These are phyloP conservation scores for Euptelea pleiosperma DNA, from an alignment of 164 flowering plant species.

Conservation along the genomic window DNA sequence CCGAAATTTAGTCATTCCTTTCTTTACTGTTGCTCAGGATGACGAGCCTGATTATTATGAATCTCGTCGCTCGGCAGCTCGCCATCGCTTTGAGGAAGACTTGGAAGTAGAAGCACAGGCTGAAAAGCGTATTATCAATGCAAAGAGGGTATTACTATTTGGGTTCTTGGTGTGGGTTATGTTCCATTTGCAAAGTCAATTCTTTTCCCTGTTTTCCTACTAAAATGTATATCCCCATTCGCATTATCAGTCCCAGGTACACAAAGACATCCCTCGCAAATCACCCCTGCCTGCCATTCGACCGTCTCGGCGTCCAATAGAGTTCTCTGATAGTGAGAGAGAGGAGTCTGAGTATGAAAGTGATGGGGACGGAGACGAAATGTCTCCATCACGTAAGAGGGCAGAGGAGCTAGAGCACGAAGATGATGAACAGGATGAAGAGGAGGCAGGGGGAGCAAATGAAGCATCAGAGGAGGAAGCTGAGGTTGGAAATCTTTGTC, in stretches of 20 bases:
- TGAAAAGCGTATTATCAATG: constrained; percentile 87
- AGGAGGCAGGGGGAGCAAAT: constrained; percentile 36
- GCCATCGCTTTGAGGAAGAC: constrained; percentile 79
- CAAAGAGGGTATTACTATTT: constrained; percentile 62
- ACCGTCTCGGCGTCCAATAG: constrained; percentile 57
- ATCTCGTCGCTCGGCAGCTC: constrained; percentile 54
- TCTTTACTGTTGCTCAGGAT: constrained; percentile 45
- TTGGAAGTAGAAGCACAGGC: constrained; percentile 84
- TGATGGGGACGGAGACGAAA: constrained; percentile 78
- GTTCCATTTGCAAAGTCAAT: background rate
- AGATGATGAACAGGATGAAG: constrained; percentile 68
- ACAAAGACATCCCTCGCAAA: constrained; percentile 58
- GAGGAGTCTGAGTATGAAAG: constrained; percentile 97
- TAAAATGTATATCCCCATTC: background rate
- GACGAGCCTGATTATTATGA: constrained; percentile 79
- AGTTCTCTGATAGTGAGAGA: constrained; percentile 78
- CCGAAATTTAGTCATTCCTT: no score
- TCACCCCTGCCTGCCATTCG: constrained; percentile 48
- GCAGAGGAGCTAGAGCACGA: constrained; percentile 56
- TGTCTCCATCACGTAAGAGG: constrained; percentile 47
- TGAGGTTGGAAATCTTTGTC: constrained; percentile 37
- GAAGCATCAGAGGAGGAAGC: constrained; percentile 58
- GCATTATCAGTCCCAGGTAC: constrained; percentile 39
- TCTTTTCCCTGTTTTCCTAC: background rate
- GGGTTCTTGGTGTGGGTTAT: background rate